A percentile compares a stretch with the other conserved stretches of the same genome.
phyloP scores from a whole-genome alignment of 192 early-diverging fungal species.

The Rhizophagus sp. region DNA sequence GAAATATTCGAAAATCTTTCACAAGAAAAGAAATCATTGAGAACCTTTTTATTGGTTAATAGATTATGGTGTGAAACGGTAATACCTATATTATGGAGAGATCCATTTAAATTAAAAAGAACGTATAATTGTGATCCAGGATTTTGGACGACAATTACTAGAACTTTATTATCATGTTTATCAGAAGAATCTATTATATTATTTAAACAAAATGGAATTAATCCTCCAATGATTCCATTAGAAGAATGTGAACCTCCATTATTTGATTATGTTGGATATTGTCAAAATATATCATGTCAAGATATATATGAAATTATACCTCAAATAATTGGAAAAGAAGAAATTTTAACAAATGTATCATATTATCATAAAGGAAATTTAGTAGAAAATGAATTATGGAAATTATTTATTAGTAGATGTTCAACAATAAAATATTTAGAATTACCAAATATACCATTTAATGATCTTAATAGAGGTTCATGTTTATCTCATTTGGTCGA shows the following conservation, averaged over 20 bases:
- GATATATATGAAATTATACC: neutral
- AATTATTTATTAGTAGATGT: neutral
- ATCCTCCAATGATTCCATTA: neutral
- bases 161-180: neutral
- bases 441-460: neutral
- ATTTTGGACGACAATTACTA: neutral
- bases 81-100: neutral
- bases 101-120: neutral
- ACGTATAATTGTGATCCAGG: neutral
- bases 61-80: neutral
- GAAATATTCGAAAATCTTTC: neutral
- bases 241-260: neutral
- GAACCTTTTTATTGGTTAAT: neutral
- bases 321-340: neutral
- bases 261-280: neutral
- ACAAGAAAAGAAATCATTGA: neutral
- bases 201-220: neutral
- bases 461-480: neutral
- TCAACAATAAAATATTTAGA: neutral
- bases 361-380: neutral
- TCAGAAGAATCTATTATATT: neutral
- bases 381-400: constrained; percentile 9
- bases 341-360: neutral
- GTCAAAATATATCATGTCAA: neutral
- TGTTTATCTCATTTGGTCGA: neutral